Base-by-base conservation (phyloP, 2,329 filamentous ascomycete genomes). In the Penicillium nordicum region DNA sequence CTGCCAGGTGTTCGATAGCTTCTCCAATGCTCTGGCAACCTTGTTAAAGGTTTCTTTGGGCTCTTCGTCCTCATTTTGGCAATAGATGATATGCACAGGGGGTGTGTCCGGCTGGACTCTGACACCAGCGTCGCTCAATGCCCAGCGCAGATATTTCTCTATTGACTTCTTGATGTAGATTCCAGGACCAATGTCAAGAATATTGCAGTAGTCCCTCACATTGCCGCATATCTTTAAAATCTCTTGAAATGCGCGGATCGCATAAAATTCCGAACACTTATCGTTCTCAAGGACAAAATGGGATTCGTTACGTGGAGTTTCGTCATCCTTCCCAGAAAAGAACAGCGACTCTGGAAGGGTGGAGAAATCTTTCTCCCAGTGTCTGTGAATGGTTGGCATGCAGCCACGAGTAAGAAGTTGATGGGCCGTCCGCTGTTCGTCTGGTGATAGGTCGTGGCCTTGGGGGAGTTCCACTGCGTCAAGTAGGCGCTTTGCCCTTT, bases 311-410 rank as follows among this genome's bases (percentile, higher is more conserved):
- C 72, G 68, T 2, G 68, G 41, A 11, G n/a, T 7, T 12, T 47
- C 29, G 6, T 52, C 38, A 14, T 50, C 42, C 10, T 41, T 61
- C 1, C 46, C 51, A 10, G 60, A 34, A 9, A 78, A 76, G 68
- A 85, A 86, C 1, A 86, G 67, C 9, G 75, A 73, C 9, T 78
- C 73, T 2, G 83, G 83, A 14, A 86, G 66, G 16, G 79, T 82
- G 9, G 72, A 70, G 59, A 84, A 84, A 60, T 85, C 82, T 48
- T 77, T 68, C 43, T 74, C 72, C 82, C 82, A 85, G 57, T 72
- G 72, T 12, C 69, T 66, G 1, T 82, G 81, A 12, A 86, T 66
- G 1, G 85, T 67, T 10, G 83, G 79, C 69, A 85, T 82, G 50
- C 79, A 80, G 16, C 83, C 83, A 41, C 83, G 80, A 80, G 77